A percentile compares a stretch with the other conserved stretches of the same genome.
Evolutionary conservation across 108 stramenopile species (phyloP).

Genomic region (Fragilaria crotonensis): DNA sequence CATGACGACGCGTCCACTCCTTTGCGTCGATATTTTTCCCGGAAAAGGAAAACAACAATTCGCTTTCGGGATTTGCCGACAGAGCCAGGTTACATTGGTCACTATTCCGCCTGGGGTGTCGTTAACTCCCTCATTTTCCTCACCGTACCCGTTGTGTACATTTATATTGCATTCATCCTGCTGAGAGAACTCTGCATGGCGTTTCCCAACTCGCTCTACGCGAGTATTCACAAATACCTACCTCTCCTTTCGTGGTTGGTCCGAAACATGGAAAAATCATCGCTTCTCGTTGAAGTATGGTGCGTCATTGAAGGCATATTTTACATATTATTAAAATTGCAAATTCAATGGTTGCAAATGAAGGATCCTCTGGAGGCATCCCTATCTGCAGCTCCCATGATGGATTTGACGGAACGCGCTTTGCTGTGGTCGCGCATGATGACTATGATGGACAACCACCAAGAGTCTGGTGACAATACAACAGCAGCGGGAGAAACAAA

Average conservation of each 20-base stretch:
- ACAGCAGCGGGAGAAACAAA: conserved; percentile 41
- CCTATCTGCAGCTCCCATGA: conserved; percentile 63
- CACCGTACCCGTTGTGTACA: conserved; percentile 54
- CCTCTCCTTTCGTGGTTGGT: conserved; percentile 47
- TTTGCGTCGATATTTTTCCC: conserved; percentile 12
- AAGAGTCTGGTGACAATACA: too few relatives aligned
- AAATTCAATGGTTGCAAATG: conserved; percentile 55
- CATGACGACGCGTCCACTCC: conserved; percentile 4
- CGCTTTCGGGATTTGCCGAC: conserved; percentile 9
- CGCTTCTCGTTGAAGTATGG: conserved; percentile 62
- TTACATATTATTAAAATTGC: conserved; percentile 52
- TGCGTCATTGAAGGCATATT: conserved; percentile 76
- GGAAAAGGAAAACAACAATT: conserved; percentile 7
- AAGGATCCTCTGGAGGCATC: conserved; percentile 74
- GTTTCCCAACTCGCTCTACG: conserved; percentile 46
- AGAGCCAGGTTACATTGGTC: conserved; percentile 22
- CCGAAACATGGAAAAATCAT: conserved; percentile 37
- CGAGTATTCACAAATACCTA: conserved; percentile 45
- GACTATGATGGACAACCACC: neutral
- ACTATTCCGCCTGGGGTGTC: conserved; percentile 51
- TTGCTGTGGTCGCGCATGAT: conserved; percentile 67
- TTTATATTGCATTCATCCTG: conserved; percentile 65
- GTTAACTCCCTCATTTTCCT: conserved; percentile 54
- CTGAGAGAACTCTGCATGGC: conserved; percentile 58
- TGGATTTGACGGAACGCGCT: conserved; percentile 47